These are phyloP conservation scores for Parasitella parasitica DNA, from an alignment of 371 early-diverging fungal species.

Conservation along the genomic window DNA sequence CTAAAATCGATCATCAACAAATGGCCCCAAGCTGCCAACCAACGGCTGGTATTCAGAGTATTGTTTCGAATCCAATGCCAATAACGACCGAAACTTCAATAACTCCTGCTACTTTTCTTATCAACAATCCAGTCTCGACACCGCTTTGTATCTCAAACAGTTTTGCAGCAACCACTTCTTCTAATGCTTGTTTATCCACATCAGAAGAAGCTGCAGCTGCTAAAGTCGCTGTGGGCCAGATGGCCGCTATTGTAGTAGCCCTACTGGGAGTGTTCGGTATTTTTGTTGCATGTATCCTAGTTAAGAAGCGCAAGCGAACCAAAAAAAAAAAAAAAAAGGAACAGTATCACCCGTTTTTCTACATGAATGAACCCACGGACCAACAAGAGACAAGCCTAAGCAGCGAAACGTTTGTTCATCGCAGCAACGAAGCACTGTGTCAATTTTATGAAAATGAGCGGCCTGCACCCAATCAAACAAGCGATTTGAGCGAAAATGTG, in stretches of 20 bases:
- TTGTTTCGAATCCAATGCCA: background rate
- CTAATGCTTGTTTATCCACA: background rate
- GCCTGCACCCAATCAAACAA: background rate
- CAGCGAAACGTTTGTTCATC: background rate
- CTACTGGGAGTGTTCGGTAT: background rate
- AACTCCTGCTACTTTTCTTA: background rate
- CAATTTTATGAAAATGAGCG: background rate
- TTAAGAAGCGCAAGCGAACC: background rate
- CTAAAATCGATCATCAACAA: background rate
- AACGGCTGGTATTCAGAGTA: background rate
- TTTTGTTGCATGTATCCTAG: background rate
- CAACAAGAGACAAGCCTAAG: background rate
- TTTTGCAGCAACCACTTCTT: background rate
- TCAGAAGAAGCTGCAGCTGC: background rate
- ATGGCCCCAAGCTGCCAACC: background rate
- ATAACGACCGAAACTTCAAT: background rate
- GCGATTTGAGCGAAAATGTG: background rate
- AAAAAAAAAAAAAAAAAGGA: background rate
- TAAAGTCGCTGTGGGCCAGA: background rate
- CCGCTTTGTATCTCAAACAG: background rate
- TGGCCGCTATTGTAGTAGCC: background rate
- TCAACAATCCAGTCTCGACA: background rate
- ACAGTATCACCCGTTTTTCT: background rate
- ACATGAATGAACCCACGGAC: background rate
- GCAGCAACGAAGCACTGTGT: background rate